Evolutionary conservation across 2,329 filamentous ascomycete genomes (phyloP).

Genomic region (Ophiocordyceps camponoti-saundersi): DNA sequence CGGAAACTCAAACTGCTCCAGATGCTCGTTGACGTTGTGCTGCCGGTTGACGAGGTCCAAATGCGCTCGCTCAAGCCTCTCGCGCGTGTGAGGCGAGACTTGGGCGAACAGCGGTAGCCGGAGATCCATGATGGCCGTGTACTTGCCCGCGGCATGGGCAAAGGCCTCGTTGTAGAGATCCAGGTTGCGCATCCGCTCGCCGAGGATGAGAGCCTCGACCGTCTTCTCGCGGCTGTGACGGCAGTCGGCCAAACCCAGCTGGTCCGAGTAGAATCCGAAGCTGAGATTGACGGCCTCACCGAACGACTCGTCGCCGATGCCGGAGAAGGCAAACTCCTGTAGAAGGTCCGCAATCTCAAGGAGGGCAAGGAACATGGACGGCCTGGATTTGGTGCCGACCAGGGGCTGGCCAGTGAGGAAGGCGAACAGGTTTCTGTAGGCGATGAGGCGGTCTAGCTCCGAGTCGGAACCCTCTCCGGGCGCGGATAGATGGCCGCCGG

Average conservation of each 20-base stretch:
- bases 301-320: slow-evolving; percentile 38
- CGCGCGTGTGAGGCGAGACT: slow-evolving; percentile 54
- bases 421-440: slow-evolving; percentile 48
- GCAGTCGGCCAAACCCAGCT: slow-evolving; percentile 63
- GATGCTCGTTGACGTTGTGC: slow-evolving; percentile 49
- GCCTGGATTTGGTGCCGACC: slow-evolving; percentile 35
- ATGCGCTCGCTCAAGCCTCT: slow-evolving; percentile 66
- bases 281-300: slow-evolving; percentile 44
- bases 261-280: slow-evolving; percentile 61
- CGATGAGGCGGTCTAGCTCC: slow-evolving; percentile 38
- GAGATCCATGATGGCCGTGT: slow-evolving; percentile 51
- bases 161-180: slow-evolving; percentile 84
- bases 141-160: slow-evolving; percentile 77
- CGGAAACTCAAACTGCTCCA: slow-evolving; percentile 86
- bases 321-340: slow-evolving; percentile 39
- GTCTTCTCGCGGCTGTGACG: slow-evolving; percentile 73
- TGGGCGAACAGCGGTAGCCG: slow-evolving; percentile 52
- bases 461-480: slow-evolving; percentile 14
- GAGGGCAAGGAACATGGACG: slow-evolving; percentile 36
- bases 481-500: slow-evolving; percentile 15
- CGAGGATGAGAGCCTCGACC: slow-evolving; percentile 74
- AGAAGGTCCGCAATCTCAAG: slow-evolving; percentile 35
- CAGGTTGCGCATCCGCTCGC: slow-evolving; percentile 69
- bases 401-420: slow-evolving; percentile 47
- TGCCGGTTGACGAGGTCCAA: slow-evolving; percentile 63